Evolutionary conservation across 2,329 filamentous ascomycete genomes (phyloP), one percentile per base, ranked within the genome.

Genomic region (Cadophora sp.): DNA sequence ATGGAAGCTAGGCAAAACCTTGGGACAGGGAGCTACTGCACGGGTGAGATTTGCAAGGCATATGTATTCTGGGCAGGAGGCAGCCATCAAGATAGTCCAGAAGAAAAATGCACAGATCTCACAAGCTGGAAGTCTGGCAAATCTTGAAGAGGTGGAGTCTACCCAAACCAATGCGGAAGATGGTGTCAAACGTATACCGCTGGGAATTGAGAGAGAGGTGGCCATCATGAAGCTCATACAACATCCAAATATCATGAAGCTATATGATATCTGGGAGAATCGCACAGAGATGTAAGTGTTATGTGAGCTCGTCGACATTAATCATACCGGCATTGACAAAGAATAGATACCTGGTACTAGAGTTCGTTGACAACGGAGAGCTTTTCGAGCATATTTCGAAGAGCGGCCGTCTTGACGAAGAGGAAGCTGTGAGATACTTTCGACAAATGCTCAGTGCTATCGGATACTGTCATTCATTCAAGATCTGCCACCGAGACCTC

Each of bases 191-290:
- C 86, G 87, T 64, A 94, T 97, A 77, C 95, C 95, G 1, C 89
- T 95, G 75, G 92, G 94, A 1, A 92, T 99, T 69, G 95, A 98
- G 80, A 87, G 96, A 65, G 96, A 99, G 78, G 94, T 99, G 50
- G 94, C 95, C 37, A 97, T 99, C 74, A 93, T 99, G 87, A 98
- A 97, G 81, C 86, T 98, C 67, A 92, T 98, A 69, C 91, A 97
- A 76, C 96, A 99, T 80, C 92, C 91, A 6, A 96, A 98, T 78
- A 95, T 98, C 75, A 94, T 97, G 79, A 93, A 92, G 73, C 83
- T 99, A 11, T 96, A 95, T 78, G 96, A 99, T 80, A 95, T 99
- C 34, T 99, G 95, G 95, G 96, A 99, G 81, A 98, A 97, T 77
- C 87, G 92, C 26, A 92, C 93, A 66, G 94, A 99, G 80, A 90